These are phyloP conservation scores for Graphiopsis chlorocephala DNA, from an alignment of 2,329 filamentous ascomycete genomes.

Conservation along the genomic window DNA sequence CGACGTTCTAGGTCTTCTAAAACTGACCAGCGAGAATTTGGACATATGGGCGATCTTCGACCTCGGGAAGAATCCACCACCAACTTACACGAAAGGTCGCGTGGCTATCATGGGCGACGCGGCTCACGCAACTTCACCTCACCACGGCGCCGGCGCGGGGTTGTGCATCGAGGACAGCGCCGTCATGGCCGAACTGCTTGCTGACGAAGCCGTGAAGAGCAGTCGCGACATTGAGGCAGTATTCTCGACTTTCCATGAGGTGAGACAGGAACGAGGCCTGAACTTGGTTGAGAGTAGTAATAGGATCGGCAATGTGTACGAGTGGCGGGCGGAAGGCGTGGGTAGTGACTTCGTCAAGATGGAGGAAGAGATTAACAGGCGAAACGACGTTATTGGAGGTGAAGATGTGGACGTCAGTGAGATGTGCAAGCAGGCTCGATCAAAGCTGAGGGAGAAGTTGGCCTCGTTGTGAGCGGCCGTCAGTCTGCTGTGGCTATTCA, in stretches of 20 bases:
- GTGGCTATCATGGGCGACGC: slow-evolving; percentile 55
- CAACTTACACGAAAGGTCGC: slow-evolving; percentile 36
- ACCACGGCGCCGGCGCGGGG: slow-evolving; percentile 39
- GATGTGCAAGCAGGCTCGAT: slow-evolving; percentile 23
- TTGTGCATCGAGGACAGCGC: slow-evolving; percentile 32
- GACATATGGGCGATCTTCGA: slow-evolving; percentile 23
- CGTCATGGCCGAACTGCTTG: slow-evolving; percentile 29
- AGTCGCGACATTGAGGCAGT: slow-evolving; percentile 33
- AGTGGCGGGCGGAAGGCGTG: slow-evolving; percentile 34
- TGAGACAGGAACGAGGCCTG: slow-evolving; percentile 43
- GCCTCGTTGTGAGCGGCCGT: not conserved
- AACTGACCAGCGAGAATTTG: slow-evolving; percentile 32
- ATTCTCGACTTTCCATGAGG: slow-evolving; percentile 39
- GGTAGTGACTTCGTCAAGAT: slow-evolving; percentile 23
- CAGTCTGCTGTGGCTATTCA: not conserved
- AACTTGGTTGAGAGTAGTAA: slow-evolving; percentile 44
- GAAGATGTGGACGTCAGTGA: slow-evolving; percentile 21
- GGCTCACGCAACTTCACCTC: slow-evolving; percentile 51
- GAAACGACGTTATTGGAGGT: slow-evolving; percentile 24
- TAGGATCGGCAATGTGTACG: slow-evolving; percentile 40
- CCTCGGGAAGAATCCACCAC: slow-evolving; percentile 25
- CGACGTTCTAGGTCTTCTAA: slow-evolving; percentile 36
- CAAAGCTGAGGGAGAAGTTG: slow-evolving; percentile 18
- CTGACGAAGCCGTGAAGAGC: slow-evolving; percentile 20
- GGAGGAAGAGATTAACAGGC: slow-evolving; percentile 24